Conservation (phyloP, 352 stramenopile species). For the Pythium myriotylum region DNA sequence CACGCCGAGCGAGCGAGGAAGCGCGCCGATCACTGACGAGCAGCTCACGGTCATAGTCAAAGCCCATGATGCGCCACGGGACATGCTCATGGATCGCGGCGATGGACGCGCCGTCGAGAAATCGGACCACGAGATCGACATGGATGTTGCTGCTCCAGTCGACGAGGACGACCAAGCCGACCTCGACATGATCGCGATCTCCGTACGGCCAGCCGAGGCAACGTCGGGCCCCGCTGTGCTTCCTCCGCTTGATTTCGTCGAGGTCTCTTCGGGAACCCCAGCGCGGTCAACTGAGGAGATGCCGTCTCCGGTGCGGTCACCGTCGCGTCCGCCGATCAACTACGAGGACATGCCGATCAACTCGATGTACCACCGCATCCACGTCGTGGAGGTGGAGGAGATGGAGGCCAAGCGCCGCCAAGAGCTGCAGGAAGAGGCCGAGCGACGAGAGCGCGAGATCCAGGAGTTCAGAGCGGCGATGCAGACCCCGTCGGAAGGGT, state of each 20-base stretch:
- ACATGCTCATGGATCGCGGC: conserved; percentile 46
- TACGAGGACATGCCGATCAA: conserved; percentile 72
- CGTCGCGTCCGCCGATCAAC: conserved; percentile 22
- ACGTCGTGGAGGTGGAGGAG: conserved; percentile 52
- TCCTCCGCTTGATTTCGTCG: conserved; percentile 12
- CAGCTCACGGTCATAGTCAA: background rate
- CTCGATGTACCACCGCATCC: conserved; percentile 76
- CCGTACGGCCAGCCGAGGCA: conserved; percentile 14
- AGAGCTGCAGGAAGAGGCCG: conserved; percentile 49
- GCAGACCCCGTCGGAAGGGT: conserved; percentile 10
- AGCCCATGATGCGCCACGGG: conserved; percentile 11
- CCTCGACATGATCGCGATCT: conserved; percentile 4
- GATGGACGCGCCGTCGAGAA: conserved; percentile 31
- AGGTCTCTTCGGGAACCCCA: too few relatives aligned
- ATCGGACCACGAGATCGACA: conserved; percentile 34
- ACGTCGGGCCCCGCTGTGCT: background rate
- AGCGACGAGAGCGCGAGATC: conserved; percentile 56
- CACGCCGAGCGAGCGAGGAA: conserved; percentile 19
- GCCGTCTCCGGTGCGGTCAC: conserved; percentile 14
- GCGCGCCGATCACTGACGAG: conserved; percentile 1
- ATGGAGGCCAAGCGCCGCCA: conserved; percentile 46
- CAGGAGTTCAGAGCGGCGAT: conserved; percentile 64
- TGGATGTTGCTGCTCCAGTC: background rate
- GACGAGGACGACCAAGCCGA: conserved; percentile 16
- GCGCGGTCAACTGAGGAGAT: background rate